These are phyloP conservation scores for Botrytis porri DNA, from an alignment of 2,329 filamentous ascomycete species.

Conservation along the genomic window DNA sequence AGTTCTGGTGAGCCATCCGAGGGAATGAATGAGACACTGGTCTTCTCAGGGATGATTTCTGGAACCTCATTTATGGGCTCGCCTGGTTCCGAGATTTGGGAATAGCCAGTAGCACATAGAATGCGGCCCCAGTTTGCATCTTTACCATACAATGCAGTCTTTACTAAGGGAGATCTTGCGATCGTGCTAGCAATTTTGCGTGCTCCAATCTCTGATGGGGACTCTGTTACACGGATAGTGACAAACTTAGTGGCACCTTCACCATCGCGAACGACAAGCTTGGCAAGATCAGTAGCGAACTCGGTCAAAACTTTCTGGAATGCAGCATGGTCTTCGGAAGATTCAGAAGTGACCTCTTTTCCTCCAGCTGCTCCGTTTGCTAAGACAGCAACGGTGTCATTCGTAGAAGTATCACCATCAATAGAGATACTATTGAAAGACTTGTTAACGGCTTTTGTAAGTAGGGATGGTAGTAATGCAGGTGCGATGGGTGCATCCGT, in stretches of 20 bases:
- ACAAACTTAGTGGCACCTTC: slow-evolving; percentile 99
- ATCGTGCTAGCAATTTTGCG: slow-evolving; percentile 82
- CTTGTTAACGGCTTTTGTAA: slow-evolving; percentile 71
- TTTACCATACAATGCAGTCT: slow-evolving; percentile 94
- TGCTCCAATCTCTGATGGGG: slow-evolving; percentile 65
- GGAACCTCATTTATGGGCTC: slow-evolving; percentile 56
- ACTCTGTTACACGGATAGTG: slow-evolving; percentile 78
- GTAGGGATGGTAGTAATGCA: slow-evolving; percentile 62
- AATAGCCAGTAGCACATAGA: slow-evolving; percentile 88
- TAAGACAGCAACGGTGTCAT: slow-evolving; percentile 92
- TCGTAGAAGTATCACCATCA: slow-evolving; percentile 95
- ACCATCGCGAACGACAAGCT: slow-evolving; percentile 92
- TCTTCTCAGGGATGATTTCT: slow-evolving; percentile 65
- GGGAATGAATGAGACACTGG: slow-evolving; percentile 76
- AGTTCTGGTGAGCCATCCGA: slow-evolving; percentile 73
- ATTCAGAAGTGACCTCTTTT: slow-evolving; percentile 53
- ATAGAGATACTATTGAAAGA: slow-evolving; percentile 98
- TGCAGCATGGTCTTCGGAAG: slow-evolving; percentile 62
- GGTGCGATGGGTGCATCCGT: slow-evolving; percentile 83
- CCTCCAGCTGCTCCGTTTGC: slow-evolving; percentile 91
- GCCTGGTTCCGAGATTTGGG: slow-evolving; percentile 58
- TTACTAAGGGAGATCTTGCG: slow-evolving; percentile 87
- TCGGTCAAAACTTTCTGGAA: slow-evolving; percentile 69
- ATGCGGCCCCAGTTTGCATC: slow-evolving; percentile 99
- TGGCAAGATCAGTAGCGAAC: slow-evolving; percentile 80